Conservation (phyloP, 768 basidiomycete species). For the Russula virescens region DNA sequence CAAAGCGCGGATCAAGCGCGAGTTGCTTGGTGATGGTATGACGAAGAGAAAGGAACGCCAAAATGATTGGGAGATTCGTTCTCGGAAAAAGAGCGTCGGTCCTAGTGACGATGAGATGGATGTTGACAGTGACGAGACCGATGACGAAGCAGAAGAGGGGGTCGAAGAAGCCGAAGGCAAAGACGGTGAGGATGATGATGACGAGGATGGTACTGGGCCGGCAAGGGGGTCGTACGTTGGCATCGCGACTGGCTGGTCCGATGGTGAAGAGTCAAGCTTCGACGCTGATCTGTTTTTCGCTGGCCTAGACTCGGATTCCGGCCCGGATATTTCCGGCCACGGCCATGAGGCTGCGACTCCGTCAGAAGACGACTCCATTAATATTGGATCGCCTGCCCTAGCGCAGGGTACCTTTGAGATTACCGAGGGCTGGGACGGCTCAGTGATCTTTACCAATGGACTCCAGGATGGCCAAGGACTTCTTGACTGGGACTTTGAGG, state of each 20-base stretch:
- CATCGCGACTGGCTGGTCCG: conserved; percentile 72
- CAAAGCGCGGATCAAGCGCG: conserved; percentile 52
- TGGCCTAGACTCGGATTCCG: conserved; percentile 50
- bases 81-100: conserved; percentile 17
- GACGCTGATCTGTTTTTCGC: conserved; percentile 84
- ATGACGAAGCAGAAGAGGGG: conserved; percentile 52
- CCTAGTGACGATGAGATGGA: conserved; percentile 60
- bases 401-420: conserved; percentile 48
- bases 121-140: conserved; percentile 49
- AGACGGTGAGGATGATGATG: conserved; percentile 38
- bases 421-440: conserved; percentile 69
- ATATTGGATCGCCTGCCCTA: conserved; percentile 3
- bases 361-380: conserved; percentile 33
- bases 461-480: conserved; percentile 49
- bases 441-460: conserved; percentile 66
- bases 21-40: conserved; percentile 50
- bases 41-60: conserved; percentile 32
- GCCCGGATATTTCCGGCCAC: conserved; percentile 36
- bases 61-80: conserved; percentile 24
- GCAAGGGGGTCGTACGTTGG: conserved; percentile 47
- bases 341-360: conserved; percentile 28
- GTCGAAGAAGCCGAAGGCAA: conserved; percentile 43
- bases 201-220: conserved; percentile 30
- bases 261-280: conserved; percentile 69
- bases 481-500: conserved; percentile 67